Conservation (phyloP, 768 basidiomycete species). For the Naganishia onofrii region DNA sequence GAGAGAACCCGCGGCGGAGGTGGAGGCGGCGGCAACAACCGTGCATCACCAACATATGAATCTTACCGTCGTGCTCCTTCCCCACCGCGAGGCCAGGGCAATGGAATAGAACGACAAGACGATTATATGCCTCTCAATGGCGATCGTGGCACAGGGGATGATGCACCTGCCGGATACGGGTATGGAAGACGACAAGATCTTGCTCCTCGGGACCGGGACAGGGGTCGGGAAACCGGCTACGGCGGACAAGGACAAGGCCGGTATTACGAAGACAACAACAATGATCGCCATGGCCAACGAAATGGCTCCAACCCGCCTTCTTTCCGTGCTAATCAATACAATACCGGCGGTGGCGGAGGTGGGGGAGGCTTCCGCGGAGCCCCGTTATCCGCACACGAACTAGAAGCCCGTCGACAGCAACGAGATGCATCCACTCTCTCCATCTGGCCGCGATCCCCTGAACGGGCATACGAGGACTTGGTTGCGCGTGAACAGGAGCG, state of each 20-base stretch:
- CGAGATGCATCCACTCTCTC: constrained; percentile 46
- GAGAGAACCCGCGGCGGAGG: background rate
- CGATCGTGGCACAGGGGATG: background rate
- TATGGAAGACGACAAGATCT: constrained; percentile 11
- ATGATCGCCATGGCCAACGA: background rate
- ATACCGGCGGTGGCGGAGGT: too few species aligned
- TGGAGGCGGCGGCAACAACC: too few species aligned
- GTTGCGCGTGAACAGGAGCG: constrained; percentile 51
- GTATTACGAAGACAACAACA: background rate
- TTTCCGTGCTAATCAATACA: background rate
- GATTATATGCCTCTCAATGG: constrained; percentile 8
- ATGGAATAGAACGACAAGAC: constrained; percentile 6
- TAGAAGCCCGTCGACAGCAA: constrained; percentile 38
- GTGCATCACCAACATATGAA: constrained; percentile 8
- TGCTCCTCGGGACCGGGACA: background rate
- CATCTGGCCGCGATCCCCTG: constrained; percentile 49
- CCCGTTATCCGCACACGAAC: background rate
- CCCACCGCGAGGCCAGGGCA: background rate
- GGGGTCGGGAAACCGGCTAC: too few species aligned
- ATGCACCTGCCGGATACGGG: background rate
- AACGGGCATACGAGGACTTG: constrained; percentile 45
- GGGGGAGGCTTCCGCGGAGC: constrained; percentile 5
- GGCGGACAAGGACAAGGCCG: background rate
- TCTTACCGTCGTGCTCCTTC: constrained; percentile 9
- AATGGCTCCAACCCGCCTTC: background rate